These are phyloP conservation scores for Scleroderma citrinum DNA, from an alignment of 768 basidiomycete species.

Conservation along the genomic window DNA sequence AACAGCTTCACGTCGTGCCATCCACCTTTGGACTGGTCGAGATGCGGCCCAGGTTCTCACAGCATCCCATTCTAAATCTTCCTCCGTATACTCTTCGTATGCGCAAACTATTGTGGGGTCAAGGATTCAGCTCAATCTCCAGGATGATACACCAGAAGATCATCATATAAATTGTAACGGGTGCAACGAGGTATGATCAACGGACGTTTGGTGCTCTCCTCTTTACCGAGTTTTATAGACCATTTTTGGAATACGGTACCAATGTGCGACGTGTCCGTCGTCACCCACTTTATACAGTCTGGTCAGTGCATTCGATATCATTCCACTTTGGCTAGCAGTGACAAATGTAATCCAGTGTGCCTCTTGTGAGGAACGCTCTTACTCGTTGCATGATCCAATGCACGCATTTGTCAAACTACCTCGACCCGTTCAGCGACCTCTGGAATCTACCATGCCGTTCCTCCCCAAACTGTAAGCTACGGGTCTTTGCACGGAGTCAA, in stretches of 20 bases:
- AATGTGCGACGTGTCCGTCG: conserved; percentile 88
- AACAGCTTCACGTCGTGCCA: conserved; percentile 67
- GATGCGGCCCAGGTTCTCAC: conserved; percentile 62
- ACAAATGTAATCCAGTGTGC: conserved; percentile 52
- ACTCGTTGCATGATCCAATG: conserved; percentile 72
- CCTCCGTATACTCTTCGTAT: conserved; percentile 58
- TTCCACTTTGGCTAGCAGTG: not conserved
- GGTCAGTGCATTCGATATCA: conserved; percentile 33
- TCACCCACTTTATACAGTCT: conserved; percentile 64
- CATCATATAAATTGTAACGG: conserved; percentile 58
- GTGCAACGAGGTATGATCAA: conserved; percentile 50
- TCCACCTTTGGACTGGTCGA: conserved; percentile 68
- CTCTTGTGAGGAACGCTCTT: conserved; percentile 73
- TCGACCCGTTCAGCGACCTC: conserved; percentile 62
- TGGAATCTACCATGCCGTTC: conserved; percentile 51
- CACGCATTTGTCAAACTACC: conserved; percentile 88
- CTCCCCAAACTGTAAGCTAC: conserved; percentile 59
- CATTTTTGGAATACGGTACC: conserved; percentile 77
- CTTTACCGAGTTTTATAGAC: conserved; percentile 33
- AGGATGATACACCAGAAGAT: conserved; percentile 34
- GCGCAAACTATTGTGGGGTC: conserved; percentile 62
- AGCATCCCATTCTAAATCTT: conserved; percentile 43
- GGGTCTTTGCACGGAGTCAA: not conserved
- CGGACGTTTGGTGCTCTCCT: not conserved
- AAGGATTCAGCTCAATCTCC: conserved; percentile 29